Evolutionary conservation across 148 eudicot species (phyloP).

Genomic region (Rhododendron griersonianum): DNA sequence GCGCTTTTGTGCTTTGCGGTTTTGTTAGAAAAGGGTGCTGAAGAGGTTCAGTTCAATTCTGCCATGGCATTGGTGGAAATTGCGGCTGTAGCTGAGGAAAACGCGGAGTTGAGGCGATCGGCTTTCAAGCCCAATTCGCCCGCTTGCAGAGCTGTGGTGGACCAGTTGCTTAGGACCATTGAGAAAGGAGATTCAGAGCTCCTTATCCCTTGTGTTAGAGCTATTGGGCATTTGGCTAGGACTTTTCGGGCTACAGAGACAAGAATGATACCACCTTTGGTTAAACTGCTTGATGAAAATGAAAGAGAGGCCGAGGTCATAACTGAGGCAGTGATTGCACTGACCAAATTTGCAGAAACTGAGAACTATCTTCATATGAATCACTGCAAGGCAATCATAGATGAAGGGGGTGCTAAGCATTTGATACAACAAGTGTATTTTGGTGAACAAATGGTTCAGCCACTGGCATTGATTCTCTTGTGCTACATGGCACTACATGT

Average conservation of each 20-base stretch:
- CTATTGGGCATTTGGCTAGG: slow-evolving; percentile 69
- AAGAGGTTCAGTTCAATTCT: slow-evolving; percentile 61
- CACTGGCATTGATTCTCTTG: slow-evolving; percentile 43
- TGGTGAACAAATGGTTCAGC: slow-evolving; percentile 59
- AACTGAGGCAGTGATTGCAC: slow-evolving; percentile 41
- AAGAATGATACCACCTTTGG: slow-evolving; percentile 52
- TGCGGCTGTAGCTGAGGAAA: slow-evolving; percentile 64
- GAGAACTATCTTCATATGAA: slow-evolving; percentile 53
- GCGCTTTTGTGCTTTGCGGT: slow-evolving; percentile 81
- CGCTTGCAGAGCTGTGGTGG: slow-evolving; percentile 69
- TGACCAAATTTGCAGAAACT: slow-evolving; percentile 52
- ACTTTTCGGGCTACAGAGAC: slow-evolving; percentile 76
- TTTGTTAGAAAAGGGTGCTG: slow-evolving; percentile 58
- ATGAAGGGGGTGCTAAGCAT: slow-evolving; percentile 49
- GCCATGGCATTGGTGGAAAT: slow-evolving; percentile 85
- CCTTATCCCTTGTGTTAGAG: slow-evolving; percentile 49
- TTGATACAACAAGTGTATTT: slow-evolving; percentile 61
- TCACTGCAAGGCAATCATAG: slow-evolving; percentile 64
- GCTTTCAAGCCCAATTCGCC: slow-evolving; percentile 85
- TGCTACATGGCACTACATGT: slow-evolving; percentile 59
- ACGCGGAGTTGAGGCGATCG: slow-evolving; percentile 48
- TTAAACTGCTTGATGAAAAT: slow-evolving; percentile 56
- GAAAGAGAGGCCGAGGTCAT: slow-evolving; percentile 55
- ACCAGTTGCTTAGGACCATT: slow-evolving; percentile 62
- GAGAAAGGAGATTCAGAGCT: slow-evolving; percentile 42